phyloP scores from a whole-genome alignment of 495 filamentous ascomycete genomes.

The Hypoxylon perforatum region DNA sequence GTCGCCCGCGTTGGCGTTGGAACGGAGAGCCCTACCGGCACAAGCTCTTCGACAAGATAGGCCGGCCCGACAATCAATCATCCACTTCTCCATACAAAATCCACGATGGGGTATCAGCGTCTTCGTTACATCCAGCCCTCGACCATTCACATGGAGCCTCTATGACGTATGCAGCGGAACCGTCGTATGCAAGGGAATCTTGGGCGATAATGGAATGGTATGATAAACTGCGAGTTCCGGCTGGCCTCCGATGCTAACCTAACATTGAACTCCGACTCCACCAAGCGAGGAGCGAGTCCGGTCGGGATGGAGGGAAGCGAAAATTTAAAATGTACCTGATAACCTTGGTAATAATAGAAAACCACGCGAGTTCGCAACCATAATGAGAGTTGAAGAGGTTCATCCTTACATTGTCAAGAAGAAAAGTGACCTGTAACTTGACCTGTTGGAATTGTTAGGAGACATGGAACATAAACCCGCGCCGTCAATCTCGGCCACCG shows the following conservation, averaged over 20 bases:
- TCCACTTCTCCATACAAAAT: no score
- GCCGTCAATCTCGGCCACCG: constrained; percentile 11
- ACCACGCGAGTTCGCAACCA: background rate
- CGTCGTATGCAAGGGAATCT: constrained; percentile 24
- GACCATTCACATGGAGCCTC: constrained; percentile 26
- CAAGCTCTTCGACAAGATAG: no score
- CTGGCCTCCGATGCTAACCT: constrained; percentile 33
- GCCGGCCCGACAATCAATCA: constrained; percentile 4
- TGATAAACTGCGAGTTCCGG: constrained; percentile 33
- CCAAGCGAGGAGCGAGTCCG: constrained; percentile 16
- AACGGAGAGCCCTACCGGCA: no score
- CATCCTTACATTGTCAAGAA: background rate
- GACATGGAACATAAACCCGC: constrained; percentile 26
- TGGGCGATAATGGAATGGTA: background rate
- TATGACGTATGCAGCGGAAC: constrained; percentile 31
- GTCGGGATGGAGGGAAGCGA: constrained; percentile 12
- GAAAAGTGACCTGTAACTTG: background rate
- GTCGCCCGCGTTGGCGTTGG: no score
- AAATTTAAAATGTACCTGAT: no score
- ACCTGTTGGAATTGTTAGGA: no score
- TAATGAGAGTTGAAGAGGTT: background rate
- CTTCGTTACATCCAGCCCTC: background rate
- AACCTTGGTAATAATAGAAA: background rate
- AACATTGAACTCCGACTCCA: constrained; percentile 20
- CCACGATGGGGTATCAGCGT: constrained; percentile 32